Conservation (phyloP, 768 basidiomycete species). For the Pisolithus microcarpus region DNA sequence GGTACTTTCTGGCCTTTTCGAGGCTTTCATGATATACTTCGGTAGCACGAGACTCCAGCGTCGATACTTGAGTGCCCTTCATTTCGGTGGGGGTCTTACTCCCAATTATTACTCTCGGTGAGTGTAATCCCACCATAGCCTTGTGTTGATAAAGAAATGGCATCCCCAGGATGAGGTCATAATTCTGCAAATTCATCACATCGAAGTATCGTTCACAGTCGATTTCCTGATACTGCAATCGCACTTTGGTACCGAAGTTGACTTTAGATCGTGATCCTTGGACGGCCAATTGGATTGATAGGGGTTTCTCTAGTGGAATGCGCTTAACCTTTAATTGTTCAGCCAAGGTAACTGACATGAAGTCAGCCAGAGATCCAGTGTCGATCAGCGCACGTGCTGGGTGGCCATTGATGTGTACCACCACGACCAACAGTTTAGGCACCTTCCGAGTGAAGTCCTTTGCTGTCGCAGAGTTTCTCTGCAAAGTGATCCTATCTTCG, state of each 20-base stretch:
- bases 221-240: no score
- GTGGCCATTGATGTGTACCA: neutral
- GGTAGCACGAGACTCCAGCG: neutral
- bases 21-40: neutral
- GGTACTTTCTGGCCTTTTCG: neutral
- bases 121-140: conserved; percentile 16
- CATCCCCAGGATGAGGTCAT: conserved; percentile 12
- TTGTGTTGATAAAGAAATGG: conserved; percentile 18
- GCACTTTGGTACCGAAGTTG: neutral
- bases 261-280: neutral
- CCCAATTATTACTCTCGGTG: conserved; percentile 10
- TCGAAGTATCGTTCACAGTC: no score
- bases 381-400: neutral
- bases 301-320: neutral
- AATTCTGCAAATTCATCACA: neutral
- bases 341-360: neutral
- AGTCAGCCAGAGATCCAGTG: neutral
- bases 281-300: neutral
- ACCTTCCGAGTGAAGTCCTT: neutral
- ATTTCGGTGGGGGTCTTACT: neutral
- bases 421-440: neutral
- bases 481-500: neutral
- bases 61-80: neutral
- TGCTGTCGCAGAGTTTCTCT: neutral
- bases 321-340: neutral